Conservation (phyloP, 805 yeast species). For the Candida tammaniensis region DNA sequence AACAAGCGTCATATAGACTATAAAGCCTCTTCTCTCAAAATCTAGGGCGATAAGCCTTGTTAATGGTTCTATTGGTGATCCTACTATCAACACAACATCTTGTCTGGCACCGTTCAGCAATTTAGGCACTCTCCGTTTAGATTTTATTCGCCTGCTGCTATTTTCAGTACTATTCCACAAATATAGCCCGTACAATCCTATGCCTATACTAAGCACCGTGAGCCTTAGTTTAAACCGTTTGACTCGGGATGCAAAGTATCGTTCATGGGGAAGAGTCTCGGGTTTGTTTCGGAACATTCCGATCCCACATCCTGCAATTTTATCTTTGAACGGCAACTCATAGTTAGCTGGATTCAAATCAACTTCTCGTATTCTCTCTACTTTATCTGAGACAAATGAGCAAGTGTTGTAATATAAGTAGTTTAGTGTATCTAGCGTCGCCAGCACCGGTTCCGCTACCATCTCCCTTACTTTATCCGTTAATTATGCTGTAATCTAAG, state of each 20-base stretch:
- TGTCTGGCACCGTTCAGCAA: slow-evolving; percentile 68
- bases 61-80: slow-evolving; percentile 74
- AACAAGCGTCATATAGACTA: slow-evolving; percentile 74
- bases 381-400: slow-evolving; percentile 20
- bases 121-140: slow-evolving; percentile 55
- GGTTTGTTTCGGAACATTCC: too few species aligned
- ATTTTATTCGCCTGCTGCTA: too few species aligned
- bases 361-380: slow-evolving; percentile 19
- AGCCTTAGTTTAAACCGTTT: too few species aligned
- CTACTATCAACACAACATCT: slow-evolving; percentile 72
- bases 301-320: too few species aligned
- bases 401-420: slow-evolving; percentile 20
- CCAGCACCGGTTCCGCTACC: slow-evolving; percentile 47
- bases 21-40: slow-evolving; percentile 74
- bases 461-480: too few species aligned
- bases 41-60: slow-evolving; percentile 70
- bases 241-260: too few species aligned
- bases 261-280: too few species aligned
- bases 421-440: slow-evolving; percentile 29
- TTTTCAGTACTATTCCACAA: too few species aligned
- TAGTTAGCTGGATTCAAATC: slow-evolving; percentile 3
- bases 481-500: slow-evolving; percentile 8
- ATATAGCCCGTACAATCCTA: slow-evolving; percentile 29
- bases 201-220: slow-evolving; percentile 23
- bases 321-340: not conserved